Base-by-base conservation (phyloP, 1,284 basidiomycete species). In the Cystobasidium sp. region DNA sequence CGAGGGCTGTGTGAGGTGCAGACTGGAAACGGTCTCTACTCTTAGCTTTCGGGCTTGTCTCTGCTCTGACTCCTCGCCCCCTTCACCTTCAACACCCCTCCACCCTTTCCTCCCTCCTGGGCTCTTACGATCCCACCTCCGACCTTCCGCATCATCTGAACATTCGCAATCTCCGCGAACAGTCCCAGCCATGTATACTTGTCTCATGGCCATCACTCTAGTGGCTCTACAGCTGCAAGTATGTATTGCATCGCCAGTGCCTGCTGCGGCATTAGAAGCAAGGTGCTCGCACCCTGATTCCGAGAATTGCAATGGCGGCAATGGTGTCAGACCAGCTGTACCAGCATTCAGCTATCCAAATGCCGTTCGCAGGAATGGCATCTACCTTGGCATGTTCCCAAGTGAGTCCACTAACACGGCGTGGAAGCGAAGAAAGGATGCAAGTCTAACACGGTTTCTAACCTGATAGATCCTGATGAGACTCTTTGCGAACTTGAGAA, bases 381-480 rank as follows among this genome's bases (percentile, higher is more conserved):
- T 68, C 7, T 68, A 56, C 22, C 14, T 68, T 12, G 66, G 66
- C 49, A 58, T 68, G 53, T 68, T 41, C 22, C 66, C 53, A 6
- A 68, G 66, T 68, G 24, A 41, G 66, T 10, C 22, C 20, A 37
- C 49, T 62, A 10, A 2, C 3, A 41, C 3, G 12, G 14, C 43
- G 2, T 31, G 31, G 31, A 31, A 31, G 31, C 31, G 31, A 22
- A 31, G 39, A 22, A 22, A 43, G n/a, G 39, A n/a, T 39, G 3
- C 56, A 14, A 12, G 6, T 18, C 14, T 41, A n/a, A 39, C 56
- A 41, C 37, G 41, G n/a, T 39, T 1, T 61, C 41, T 14, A 7
- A 41, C 1, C n/a, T 58, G 37, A 37, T 44, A 68, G 66, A 68
- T 31, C 46, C 47, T 8, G 20, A 56, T 6, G 53, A 68, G 41